A percentile compares a stretch with the other conserved stretches of the same genome.
phyloP scores from a whole-genome alignment of 2,329 filamentous ascomycete species.

The Microcera coccophila region DNA sequence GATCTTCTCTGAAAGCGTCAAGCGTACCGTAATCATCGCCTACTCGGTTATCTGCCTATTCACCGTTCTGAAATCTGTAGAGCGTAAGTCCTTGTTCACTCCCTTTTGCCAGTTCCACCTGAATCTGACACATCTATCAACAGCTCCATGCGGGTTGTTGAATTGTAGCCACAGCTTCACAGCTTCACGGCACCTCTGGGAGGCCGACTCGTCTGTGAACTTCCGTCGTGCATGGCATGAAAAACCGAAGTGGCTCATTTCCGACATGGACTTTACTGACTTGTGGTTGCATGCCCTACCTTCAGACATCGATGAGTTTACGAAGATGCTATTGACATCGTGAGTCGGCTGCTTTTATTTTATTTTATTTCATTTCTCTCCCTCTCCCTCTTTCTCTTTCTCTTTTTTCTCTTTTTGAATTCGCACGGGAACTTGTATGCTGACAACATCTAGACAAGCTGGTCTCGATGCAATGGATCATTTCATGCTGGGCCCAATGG shows the following conservation, averaged over 20 bases:
- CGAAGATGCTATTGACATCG: constrained; percentile 36
- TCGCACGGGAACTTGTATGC: too few relatives aligned
- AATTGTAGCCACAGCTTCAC: constrained; percentile 28
- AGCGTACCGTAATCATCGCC: constrained; percentile 36
- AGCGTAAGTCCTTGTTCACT: constrained; percentile 28
- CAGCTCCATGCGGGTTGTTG: constrained; percentile 19
- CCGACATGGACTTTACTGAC: constrained; percentile 34
- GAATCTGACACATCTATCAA: constrained; percentile 2
- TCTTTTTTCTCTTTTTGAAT: too few relatives aligned
- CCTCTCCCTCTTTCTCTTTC: too few relatives aligned
- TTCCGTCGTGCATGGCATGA: constrained; percentile 45
- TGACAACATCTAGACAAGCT: constrained; percentile 27
- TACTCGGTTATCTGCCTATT: constrained; percentile 33
- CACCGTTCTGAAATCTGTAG: constrained; percentile 31
- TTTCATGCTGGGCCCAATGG: too few relatives aligned
- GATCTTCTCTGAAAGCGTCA: constrained; percentile 41
- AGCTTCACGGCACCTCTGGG: constrained; percentile 42
- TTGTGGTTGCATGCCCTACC: constrained; percentile 36
- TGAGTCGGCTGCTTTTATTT: too few relatives aligned
- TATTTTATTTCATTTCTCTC: too few relatives aligned
- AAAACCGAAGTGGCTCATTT: constrained; percentile 36
- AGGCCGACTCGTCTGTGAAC: constrained; percentile 37
- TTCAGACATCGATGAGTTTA: constrained; percentile 39
- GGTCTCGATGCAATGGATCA: constrained; percentile 35
- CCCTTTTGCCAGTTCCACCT: neutral